A percentile compares a stretch with the other conserved stretches of the same genome.
These are phyloP conservation scores for Pseudozyma flocculosa DNA, from an alignment of 1,284 basidiomycete species.

Conservation along the genomic window DNA sequence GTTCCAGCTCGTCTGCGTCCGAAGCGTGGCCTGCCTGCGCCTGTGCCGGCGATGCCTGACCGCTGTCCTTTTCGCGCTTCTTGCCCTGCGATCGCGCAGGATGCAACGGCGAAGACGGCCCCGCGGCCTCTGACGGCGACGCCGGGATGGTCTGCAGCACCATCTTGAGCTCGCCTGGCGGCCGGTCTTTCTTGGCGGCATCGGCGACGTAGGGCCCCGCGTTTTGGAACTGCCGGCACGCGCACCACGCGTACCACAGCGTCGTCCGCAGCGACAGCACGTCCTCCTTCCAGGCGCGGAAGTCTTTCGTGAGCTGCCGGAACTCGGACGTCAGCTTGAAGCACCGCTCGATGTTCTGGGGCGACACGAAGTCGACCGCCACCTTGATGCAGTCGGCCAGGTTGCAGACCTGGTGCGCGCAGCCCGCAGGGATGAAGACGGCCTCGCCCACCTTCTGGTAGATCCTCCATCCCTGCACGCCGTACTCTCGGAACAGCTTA, in stretches of 20 bases:
- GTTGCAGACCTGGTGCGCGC: constrained; percentile 88
- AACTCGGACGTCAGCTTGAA: constrained; percentile 84
- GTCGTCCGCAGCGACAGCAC: constrained; percentile 84
- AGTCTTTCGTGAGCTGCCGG: constrained; percentile 75
- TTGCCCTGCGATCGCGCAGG: too few species aligned
- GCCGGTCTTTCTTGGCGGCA: constrained; percentile 2
- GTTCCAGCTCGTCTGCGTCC: too few species aligned
- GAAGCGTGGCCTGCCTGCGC: too few species aligned
- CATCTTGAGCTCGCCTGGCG: not conserved
- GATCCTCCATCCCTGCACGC: constrained; percentile 76
- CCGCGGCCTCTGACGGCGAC: too few species aligned
- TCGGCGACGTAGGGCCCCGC: constrained; percentile 16
- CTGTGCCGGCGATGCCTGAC: too few species aligned
- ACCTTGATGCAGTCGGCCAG: constrained; percentile 91
- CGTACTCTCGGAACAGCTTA: constrained; percentile 69
- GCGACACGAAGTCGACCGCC: constrained; percentile 91
- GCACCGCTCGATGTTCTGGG: constrained; percentile 83
- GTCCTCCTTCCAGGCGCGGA: constrained; percentile 87
- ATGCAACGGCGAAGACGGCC: too few species aligned
- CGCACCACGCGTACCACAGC: constrained; percentile 80
- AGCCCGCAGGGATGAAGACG: constrained; percentile 92
- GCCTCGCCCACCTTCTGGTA: constrained; percentile 91
- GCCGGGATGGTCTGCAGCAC: not conserved
- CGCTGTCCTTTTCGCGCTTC: too few species aligned
- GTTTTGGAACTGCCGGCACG: constrained; percentile 24